These are phyloP conservation scores for Melanogaster broomeanus DNA, from an alignment of 768 basidiomycete genomes.

Conservation along the genomic window DNA sequence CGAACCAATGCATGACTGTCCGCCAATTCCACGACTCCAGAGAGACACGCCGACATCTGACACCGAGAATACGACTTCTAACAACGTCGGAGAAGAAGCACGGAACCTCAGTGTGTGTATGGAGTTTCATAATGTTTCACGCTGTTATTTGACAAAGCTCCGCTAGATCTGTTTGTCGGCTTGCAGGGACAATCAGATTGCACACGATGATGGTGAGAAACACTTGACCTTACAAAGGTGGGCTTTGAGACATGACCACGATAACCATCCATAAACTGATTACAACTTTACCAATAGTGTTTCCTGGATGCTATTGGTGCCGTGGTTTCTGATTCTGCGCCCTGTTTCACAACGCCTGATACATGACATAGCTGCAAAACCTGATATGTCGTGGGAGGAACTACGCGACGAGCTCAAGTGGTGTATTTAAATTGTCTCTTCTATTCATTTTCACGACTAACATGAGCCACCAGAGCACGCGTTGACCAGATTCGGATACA, in stretches of 20 bases:
- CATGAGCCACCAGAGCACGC: slow-evolving; percentile 4
- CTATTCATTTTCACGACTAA: background rate
- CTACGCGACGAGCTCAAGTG: slow-evolving; percentile 20
- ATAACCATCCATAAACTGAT: background rate
- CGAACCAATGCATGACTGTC: background rate
- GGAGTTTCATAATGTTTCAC: background rate
- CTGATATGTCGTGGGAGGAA: slow-evolving; percentile 18
- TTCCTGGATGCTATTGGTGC: slow-evolving; percentile 14
- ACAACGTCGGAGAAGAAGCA: slow-evolving; percentile 8
- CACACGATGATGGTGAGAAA: slow-evolving; percentile 21
- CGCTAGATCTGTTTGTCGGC: slow-evolving; percentile 27
- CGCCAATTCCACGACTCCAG: slow-evolving; percentile 5
- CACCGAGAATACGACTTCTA: background rate
- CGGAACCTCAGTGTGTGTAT: slow-evolving; percentile 13
- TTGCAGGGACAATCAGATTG: slow-evolving; percentile 25
- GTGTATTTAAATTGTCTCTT: background rate
- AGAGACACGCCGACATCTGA: slow-evolving; percentile 7
- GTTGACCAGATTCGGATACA: slow-evolving; percentile 12
- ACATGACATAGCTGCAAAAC: background rate
- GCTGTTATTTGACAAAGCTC: background rate
- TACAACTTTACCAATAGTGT: slow-evolving; percentile 8
- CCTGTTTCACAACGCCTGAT: background rate
- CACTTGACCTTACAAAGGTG: slow-evolving; percentile 27
- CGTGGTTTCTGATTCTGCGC: background rate
- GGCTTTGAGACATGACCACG: background rate